Evolutionary conservation across 768 basidiomycete species (phyloP), one percentile per base, ranked within the genome.

Genomic region (Calvatia gigantea): DNA sequence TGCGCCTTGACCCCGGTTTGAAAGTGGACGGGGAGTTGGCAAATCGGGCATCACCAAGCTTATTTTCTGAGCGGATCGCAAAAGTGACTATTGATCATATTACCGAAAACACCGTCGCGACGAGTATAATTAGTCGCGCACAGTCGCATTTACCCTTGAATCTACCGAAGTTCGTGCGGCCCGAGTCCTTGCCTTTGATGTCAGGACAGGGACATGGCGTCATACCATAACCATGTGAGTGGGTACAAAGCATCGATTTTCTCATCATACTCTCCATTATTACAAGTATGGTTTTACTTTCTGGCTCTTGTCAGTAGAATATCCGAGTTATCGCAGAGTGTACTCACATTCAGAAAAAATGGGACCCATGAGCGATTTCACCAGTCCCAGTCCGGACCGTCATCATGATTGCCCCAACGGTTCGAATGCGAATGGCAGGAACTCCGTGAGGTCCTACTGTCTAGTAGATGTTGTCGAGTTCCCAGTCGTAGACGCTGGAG

Each of bases 361-460:
- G 21, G 11, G 14, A 4, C 14, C 14, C 14, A 48, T 42, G 29
- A 9, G n/a, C 15, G 38, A 23, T 27, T 42, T 58, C 57, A 58
- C 51, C 51, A 58, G 32, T 58, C 56, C 56, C 56, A 58, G 42
- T 58, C 57, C 17, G 38, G 43, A 44, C 35, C 44, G 28, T 42
- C 28, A 23, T 52, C 51, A 35, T 33, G 50, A 28, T 48, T 38
- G 47, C 25, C 35, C 17, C 27, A 19, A n/a, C 45, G 33, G n/a
- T n/a, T n/a, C n/a, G n/a, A n/a, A n/a, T n/a, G n/a, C n/a, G n/a
- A n/a, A 37, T n/a, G n/a, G 27, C 12, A n/a, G 11, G 44, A n/a
- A 17, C 11, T 21, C 23, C 35, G 28, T n/a, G 23, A 28, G n/a
- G n/a, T n/a, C n/a, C 35, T 31, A 28, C 7, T 11, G 43, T 8